Conservation (phyloP, 805 yeast genomes). For the Saccharomycopsis capsularis region DNA sequence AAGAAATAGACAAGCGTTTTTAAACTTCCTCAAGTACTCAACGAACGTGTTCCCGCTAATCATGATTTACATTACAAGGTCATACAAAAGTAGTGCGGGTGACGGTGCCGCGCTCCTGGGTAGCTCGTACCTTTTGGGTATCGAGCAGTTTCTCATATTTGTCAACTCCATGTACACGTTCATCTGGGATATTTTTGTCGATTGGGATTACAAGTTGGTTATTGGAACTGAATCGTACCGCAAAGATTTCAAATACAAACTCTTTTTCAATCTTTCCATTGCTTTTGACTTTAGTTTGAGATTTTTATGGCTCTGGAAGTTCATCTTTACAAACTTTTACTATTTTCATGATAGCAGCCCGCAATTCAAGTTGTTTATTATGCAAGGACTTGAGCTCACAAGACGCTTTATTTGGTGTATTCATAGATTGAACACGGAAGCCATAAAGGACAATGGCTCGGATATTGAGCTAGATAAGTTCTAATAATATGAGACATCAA, state of each 20-base stretch:
- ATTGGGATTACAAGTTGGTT: slow-evolving; percentile 54
- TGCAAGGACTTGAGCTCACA: slow-evolving; percentile 68
- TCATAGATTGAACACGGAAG: slow-evolving; percentile 19
- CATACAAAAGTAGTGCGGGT: background rate
- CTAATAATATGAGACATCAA: too few relatives aligned
- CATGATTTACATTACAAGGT: slow-evolving; percentile 28
- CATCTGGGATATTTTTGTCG: slow-evolving; percentile 83
- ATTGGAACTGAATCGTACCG: background rate
- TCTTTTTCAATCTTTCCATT: slow-evolving; percentile 51
- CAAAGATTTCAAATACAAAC: slow-evolving; percentile 1
- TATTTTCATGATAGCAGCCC: slow-evolving; percentile 30
- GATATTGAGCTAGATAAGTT: slow-evolving; percentile 1
- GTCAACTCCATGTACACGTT: slow-evolving; percentile 73
- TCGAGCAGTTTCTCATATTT: slow-evolving; percentile 37
- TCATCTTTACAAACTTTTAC: slow-evolving; percentile 29
- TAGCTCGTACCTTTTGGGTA: slow-evolving; percentile 16
- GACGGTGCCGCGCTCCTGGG: background rate
- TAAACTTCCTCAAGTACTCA: slow-evolving; percentile 70
- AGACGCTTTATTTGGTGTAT: slow-evolving; percentile 80
- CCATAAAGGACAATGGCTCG: background rate
- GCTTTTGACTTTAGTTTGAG: slow-evolving; percentile 57
- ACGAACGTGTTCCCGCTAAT: slow-evolving; percentile 53
- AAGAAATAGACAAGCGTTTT: slow-evolving; percentile 46
- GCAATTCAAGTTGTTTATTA: slow-evolving; percentile 55
- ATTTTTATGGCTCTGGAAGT: slow-evolving; percentile 67